Conservation (phyloP, 2,329 filamentous ascomycete genomes). For the Monosporascus sp. region DNA sequence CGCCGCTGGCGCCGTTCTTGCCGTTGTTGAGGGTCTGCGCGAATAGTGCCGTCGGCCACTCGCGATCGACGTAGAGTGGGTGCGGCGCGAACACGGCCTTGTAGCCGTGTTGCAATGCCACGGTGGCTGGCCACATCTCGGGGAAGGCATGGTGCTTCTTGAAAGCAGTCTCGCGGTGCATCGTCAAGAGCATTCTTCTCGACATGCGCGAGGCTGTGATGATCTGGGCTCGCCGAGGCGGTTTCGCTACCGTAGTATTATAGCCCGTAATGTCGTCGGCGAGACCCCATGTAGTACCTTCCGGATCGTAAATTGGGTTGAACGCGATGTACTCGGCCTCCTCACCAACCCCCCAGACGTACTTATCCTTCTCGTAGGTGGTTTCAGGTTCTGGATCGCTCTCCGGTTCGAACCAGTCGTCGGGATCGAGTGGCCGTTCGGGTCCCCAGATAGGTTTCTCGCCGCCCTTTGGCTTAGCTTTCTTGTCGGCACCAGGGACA, state of each 20-base stretch:
- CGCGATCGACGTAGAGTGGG: slow-evolving; percentile 74
- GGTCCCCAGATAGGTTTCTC: slow-evolving; percentile 80
- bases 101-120: slow-evolving; percentile 53
- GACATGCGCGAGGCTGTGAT: slow-evolving; percentile 85
- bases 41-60: slow-evolving; percentile 76
- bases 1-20: slow-evolving; percentile 68
- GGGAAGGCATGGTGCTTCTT: slow-evolving; percentile 88
- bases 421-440: slow-evolving; percentile 58
- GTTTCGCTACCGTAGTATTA: slow-evolving; percentile 58
- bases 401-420: slow-evolving; percentile 67
- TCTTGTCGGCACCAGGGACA: slow-evolving; percentile 37
- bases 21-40: slow-evolving; percentile 77
- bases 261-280: slow-evolving; percentile 80
- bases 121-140: slow-evolving; percentile 70
- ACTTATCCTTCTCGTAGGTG: slow-evolving; percentile 71
- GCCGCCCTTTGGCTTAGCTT: slow-evolving; percentile 29
- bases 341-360: slow-evolving; percentile 82
- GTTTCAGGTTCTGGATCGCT: slow-evolving; percentile 70
- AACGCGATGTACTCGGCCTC: slow-evolving; percentile 89
- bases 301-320: slow-evolving; percentile 86
- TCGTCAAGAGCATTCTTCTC: slow-evolving; percentile 69
- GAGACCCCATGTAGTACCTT: slow-evolving; percentile 78
- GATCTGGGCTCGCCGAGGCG: slow-evolving; percentile 76
- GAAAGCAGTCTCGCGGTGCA: slow-evolving; percentile 85
- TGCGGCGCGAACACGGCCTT: slow-evolving; percentile 61